Evolutionary conservation across 805 yeast species (phyloP), one percentile per base, ranked within the genome.

Genomic region (Danielozyma ontarioensis): DNA sequence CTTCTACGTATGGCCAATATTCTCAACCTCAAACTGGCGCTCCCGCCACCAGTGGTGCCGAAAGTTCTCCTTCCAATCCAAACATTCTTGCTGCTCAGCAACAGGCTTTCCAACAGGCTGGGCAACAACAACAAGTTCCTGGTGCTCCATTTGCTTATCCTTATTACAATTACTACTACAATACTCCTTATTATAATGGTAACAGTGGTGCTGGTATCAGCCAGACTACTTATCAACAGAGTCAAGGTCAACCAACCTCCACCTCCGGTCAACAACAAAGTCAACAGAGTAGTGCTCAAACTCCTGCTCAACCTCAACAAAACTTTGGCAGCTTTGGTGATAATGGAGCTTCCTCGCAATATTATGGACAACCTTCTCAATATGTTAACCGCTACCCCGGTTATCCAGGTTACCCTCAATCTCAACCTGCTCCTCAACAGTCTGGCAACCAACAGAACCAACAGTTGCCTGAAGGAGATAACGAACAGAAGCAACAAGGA

Each of bases 121-220:
- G 55, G 36, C 62, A 55, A 36, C 49, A 39, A 35, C 64, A 57
- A 47, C 57, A 52, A 33, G 52, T 57, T 15, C 69, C 68, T 31
- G 53, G 57, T 23, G 54, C 55, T 30, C 68, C 68, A 33, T 64
- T 57, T 40, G 70, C 60, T 18, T 64, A 65, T 53, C 70, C 70
- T 29, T 60, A 61, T 50, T 64, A 64, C 53, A 53, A 60, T 53
- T 51, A 64, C 50, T 65, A 61, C 50, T 62, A 61, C 47, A 59
- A 56, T 46, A 58, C 57, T 14, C 70, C 70, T 40, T 64, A 55
- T 47, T 66, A 62, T 44, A 21, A 19, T 17, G 32, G 35, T 13
- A 21, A 32, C 22, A 34, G 28, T 3, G 32, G 33, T 25, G 34
- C 30, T 16, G 32, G 29, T 31, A 10, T 19, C 8, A 19, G 10